Evolutionary conservation across 2,329 filamentous ascomycete species (phyloP), one percentile per base, ranked within the genome.

Genomic region (Colletotrichum spaethianum): DNA sequence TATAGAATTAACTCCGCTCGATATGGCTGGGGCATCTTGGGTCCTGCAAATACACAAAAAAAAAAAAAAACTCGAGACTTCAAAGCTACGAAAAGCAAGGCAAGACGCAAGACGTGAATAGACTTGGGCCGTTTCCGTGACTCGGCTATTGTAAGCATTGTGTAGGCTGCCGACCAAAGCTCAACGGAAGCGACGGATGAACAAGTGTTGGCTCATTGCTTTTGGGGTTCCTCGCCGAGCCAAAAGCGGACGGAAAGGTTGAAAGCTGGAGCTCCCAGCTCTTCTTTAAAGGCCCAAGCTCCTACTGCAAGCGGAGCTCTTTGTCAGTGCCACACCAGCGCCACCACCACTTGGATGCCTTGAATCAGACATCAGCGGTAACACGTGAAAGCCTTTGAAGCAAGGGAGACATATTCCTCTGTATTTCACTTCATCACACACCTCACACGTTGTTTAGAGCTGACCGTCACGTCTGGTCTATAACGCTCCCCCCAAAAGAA

Each of bases 1-100:
- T 20, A 59, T 67, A 70, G 67, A 67, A 60, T 31, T 18, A 60
- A 70, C 63, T 67, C 67, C 55, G 44, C 63, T 70, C 67, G 67
- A 66, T 38, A 63, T 67, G 28, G 40, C 23, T 28, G 36, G 62
- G 62, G 52, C 44, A 53, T 38, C 53, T 70, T 28, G 55, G 42
- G 67, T 53, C 16, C 44, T 46, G 46, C 36, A 38, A 48, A 61
- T 40, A 63, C 11, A 63, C 31, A 62, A 53, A n/a, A n/a, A n/a
- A n/a, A n/a, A n/a, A n/a, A n/a, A n/a, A n/a, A n/a, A n/a, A n/a
- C n/a, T 31, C 16, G 23, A 66, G n/a, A 55, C 28, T n/a, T 40
- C 36, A 20, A 28, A 52, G 16, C 52, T n/a, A 38, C 3, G 33
- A 40, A 20, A 38, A 11, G 18, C 16, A 23, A 20, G 9, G 31